A percentile compares a stretch with the other conserved stretches of the same genome.
Conservation (phyloP, 352 stramenopile species). For the Thalassiosira gravida region DNA sequence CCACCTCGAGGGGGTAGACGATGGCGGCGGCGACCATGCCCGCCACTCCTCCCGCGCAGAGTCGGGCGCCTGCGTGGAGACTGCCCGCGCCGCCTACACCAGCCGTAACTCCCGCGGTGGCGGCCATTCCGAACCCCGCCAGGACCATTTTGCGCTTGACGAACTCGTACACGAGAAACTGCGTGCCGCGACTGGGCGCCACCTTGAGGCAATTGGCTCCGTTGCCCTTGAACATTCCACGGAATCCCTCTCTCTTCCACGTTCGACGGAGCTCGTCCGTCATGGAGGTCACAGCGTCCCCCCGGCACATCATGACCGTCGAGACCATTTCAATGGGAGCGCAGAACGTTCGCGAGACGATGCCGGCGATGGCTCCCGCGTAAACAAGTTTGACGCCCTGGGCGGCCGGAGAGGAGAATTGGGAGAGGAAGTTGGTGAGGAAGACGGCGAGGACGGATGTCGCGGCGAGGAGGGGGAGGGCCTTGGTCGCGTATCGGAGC, state of each 20-base stretch:
- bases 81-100: conserved; percentile 8
- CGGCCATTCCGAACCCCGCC: conserved; percentile 27
- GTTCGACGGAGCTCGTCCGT: conserved; percentile 35
- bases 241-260: conserved; percentile 49
- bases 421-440: conserved; percentile 25
- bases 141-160: conserved; percentile 52
- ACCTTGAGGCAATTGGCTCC: conserved; percentile 69
- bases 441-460: conserved; percentile 4
- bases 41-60: conserved; percentile 55
- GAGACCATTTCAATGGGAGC: conserved; percentile 56
- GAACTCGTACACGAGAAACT: conserved; percentile 64
- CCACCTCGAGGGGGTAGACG: conserved; percentile 64
- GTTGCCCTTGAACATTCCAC: conserved; percentile 67
- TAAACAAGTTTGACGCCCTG: conserved; percentile 49
- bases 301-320: conserved; percentile 54
- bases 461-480: conserved; percentile 15
- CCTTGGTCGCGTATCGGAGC: conserved; percentile 20
- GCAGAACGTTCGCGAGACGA: conserved; percentile 54
- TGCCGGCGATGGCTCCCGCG: conserved; percentile 56
- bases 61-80: conserved; percentile 40
- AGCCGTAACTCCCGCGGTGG: neutral
- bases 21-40: conserved; percentile 54
- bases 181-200: conserved; percentile 48
- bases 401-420: conserved; percentile 26
- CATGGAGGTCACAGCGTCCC: conserved; percentile 37